Percentiles rank a stretch among this genome's conserved stretches.
Evolutionary conservation across 2,329 filamentous ascomycete genomes (phyloP).

Genomic region (Pestalotiopsis fici): DNA sequence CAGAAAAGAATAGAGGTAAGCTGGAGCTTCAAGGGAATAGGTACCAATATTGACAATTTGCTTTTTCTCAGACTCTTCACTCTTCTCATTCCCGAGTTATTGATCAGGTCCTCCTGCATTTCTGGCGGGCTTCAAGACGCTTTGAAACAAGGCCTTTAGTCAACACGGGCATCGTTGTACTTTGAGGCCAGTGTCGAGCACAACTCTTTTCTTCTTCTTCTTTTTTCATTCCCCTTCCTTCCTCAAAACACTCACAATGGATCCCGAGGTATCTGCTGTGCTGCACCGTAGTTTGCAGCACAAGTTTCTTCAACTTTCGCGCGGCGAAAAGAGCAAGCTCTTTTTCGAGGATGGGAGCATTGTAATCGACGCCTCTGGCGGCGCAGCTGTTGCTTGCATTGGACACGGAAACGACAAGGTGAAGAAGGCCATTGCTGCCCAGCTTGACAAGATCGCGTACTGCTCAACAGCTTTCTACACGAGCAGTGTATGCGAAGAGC

Average conservation of each 20-base stretch:
- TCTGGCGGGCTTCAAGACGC: too few species aligned
- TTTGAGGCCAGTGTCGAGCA: too few species aligned
- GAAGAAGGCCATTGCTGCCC: constrained; percentile 37
- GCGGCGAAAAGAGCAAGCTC: constrained; percentile 38
- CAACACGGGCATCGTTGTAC: too few species aligned
- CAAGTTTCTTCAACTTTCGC: constrained; percentile 32
- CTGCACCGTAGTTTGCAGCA: constrained; percentile 36
- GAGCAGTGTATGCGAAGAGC: constrained; percentile 37
- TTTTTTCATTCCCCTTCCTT: too few species aligned
- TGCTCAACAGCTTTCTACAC: constrained; percentile 44
- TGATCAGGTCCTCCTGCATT: too few species aligned
- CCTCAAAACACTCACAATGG: background rate
- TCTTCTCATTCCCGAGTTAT: too few species aligned
- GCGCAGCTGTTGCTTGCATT: constrained; percentile 47
- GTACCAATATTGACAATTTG: too few species aligned
- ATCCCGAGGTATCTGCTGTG: constrained; percentile 32
- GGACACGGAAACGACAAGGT: constrained; percentile 45
- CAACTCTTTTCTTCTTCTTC: too few species aligned
- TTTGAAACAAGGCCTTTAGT: too few species aligned
- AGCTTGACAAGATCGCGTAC: constrained; percentile 42
- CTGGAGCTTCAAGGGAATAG: too few species aligned
- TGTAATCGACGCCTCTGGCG: constrained; percentile 46
- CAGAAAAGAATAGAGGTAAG: too few species aligned
- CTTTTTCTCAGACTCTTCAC: too few species aligned
- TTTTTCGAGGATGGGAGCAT: constrained; percentile 38